phyloP scores from a whole-genome alignment of 2,329 filamentous ascomycete species.

The Decorospora gaudefroyi region DNA sequence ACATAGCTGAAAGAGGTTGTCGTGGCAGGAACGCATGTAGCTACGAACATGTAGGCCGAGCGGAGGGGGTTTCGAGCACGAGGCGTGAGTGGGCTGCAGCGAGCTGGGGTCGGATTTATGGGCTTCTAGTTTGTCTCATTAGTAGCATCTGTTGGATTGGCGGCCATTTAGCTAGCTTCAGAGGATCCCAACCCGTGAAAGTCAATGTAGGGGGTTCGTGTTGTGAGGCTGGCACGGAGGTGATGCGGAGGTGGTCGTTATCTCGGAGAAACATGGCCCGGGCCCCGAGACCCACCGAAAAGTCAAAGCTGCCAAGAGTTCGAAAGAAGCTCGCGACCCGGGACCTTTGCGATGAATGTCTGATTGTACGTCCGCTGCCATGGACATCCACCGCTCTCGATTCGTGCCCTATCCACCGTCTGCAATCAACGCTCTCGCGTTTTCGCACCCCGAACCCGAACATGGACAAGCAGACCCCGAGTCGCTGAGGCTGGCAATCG shows the following conservation, averaged over 20 bases:
- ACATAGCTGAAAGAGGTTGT: no score
- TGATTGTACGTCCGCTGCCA: constrained; percentile 46
- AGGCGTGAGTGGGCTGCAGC: no score
- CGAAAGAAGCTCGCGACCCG: constrained; percentile 16
- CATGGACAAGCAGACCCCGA: constrained; percentile 53
- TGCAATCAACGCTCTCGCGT: constrained; percentile 91
- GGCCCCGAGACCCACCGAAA: constrained; percentile 22
- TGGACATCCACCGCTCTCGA: constrained; percentile 97
- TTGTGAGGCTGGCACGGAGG: constrained; percentile 7
- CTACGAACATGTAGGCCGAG: no score
- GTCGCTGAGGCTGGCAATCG: constrained; percentile 79
- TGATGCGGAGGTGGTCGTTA: constrained; percentile 13
- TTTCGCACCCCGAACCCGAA: constrained; percentile 68
- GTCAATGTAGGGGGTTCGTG: not conserved
- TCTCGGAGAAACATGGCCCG: constrained; percentile 12
- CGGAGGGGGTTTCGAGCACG: no score
- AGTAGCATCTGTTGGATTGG: no score
- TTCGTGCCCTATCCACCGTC: constrained; percentile 92
- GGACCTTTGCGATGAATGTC: constrained; percentile 1
- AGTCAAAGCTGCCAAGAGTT: constrained; percentile 27
- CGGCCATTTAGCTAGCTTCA: not conserved
- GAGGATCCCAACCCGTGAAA: not conserved
- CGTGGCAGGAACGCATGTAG: no score
- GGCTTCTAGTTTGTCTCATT: no score
- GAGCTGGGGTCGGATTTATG: no score